Percentiles rank a stretch among this genome's conserved stretches.
phyloP scores from a whole-genome alignment of 83 land plant species.

The Thuja plicata region DNA sequence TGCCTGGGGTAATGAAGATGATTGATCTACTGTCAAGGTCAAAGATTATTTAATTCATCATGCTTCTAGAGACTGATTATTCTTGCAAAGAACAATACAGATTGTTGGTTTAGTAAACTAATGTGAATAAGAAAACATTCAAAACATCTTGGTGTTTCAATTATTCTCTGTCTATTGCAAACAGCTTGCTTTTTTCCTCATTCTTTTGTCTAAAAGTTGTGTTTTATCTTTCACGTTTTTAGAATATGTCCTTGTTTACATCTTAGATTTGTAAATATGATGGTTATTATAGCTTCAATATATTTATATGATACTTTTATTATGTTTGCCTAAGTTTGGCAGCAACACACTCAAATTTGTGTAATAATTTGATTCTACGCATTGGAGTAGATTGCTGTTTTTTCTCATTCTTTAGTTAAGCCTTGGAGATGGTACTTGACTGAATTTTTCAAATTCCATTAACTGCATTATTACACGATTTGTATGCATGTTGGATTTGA shows the following conservation, averaged over 20 bases:
- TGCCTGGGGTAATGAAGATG: background rate
- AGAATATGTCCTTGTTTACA: background rate
- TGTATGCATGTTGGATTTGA: background rate
- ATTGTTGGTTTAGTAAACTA: background rate
- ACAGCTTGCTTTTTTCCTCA: background rate
- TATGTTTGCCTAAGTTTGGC: background rate
- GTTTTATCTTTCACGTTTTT: background rate
- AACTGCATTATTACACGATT: background rate
- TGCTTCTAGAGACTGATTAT: background rate
- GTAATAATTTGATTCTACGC: background rate
- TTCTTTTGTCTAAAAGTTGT: background rate
- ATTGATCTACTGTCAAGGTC: background rate
- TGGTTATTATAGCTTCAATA: background rate
- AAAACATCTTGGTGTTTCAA: background rate
- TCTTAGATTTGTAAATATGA: background rate
- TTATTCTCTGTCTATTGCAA: background rate
- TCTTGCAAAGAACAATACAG: background rate
- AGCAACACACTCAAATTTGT: background rate
- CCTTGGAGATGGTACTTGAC: background rate
- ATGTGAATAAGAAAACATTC: background rate
- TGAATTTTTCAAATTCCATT: background rate
- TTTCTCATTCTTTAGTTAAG: background rate
- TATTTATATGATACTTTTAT: background rate
- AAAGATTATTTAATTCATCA: background rate
- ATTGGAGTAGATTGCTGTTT: background rate